A percentile compares a stretch with the other conserved stretches of the same genome.
Conservation (phyloP, 495 filamentous ascomycete species). For the Talaromyces thailandensis region DNA sequence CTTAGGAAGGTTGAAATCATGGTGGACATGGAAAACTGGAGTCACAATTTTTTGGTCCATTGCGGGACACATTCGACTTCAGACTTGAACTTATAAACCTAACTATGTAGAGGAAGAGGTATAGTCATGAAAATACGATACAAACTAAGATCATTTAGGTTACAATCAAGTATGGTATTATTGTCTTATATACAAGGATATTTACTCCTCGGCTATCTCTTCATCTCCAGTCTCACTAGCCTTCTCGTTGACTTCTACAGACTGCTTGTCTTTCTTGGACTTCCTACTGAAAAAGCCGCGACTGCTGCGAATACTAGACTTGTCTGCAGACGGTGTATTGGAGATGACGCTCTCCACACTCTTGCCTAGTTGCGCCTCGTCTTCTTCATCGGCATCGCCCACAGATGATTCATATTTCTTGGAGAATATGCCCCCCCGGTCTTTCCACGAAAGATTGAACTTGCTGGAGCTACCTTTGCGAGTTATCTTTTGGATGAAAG, state of each 20-base stretch:
- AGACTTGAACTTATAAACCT: neutral
- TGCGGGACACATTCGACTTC: neutral
- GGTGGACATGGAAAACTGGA: neutral
- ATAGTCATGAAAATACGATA: neutral
- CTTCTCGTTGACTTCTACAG: conserved; percentile 37
- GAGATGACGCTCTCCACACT: conserved; percentile 38
- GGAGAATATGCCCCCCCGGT: conserved; percentile 51
- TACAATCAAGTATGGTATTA: neutral
- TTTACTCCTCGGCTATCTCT: conserved; percentile 26
- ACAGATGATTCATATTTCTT: conserved; percentile 51
- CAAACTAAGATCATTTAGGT: neutral
- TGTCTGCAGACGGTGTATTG: conserved; percentile 35
- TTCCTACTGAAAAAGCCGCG: conserved; percentile 44
- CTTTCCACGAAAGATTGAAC: conserved; percentile 64
- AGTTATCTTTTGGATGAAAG: conserved; percentile 63
- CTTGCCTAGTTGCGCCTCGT: conserved; percentile 38
- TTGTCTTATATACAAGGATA: conserved; percentile 1
- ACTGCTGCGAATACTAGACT: conserved; percentile 32
- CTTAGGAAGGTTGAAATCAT: neutral
- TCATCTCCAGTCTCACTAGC: conserved; percentile 41
- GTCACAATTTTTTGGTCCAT: neutral
- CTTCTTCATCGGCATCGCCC: conserved; percentile 37
- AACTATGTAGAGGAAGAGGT: neutral
- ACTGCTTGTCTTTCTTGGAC: conserved; percentile 35
- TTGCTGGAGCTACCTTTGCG: conserved; percentile 75